Evolutionary conservation across 2,329 filamentous ascomycete genomes (phyloP).

Genomic region (Alternaria solani): DNA sequence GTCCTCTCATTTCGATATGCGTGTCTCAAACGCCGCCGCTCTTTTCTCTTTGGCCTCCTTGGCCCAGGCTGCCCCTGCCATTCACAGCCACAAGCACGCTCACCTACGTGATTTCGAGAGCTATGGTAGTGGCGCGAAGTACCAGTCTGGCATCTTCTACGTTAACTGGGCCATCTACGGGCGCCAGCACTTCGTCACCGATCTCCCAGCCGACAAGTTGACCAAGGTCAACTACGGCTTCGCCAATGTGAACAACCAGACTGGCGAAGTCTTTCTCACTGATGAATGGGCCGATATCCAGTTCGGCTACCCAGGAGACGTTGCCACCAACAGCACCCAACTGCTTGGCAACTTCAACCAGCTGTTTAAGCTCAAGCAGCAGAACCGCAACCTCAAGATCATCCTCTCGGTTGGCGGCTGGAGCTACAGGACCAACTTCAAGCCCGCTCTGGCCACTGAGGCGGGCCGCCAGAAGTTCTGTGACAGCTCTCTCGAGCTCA

Average conservation of each 20-base stretch:
- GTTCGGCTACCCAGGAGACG: conserved; percentile 73
- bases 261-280: conserved; percentile 68
- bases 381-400: conserved; percentile 77
- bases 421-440: conserved; percentile 80
- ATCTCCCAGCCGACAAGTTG: conserved; percentile 80
- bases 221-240: conserved; percentile 92
- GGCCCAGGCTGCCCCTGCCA: conserved; percentile 23
- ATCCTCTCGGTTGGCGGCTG: conserved; percentile 84
- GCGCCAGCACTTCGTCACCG: conserved; percentile 80
- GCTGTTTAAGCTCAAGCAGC: conserved; percentile 77
- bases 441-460: conserved; percentile 68
- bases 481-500: conserved; percentile 72
- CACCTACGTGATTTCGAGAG: conserved; percentile 1
- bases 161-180: conserved; percentile 84
- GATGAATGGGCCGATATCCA: conserved; percentile 53
- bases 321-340: conserved; percentile 71
- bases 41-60: conserved; percentile 29
- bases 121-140: conserved; percentile 41
- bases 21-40: conserved; percentile 27
- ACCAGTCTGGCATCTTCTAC: conserved; percentile 73
- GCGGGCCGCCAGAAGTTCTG: conserved; percentile 71
- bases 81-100: conserved; percentile 8
- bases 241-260: conserved; percentile 80
- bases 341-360: conserved; percentile 81
- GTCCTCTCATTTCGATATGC: conserved; percentile 37